phyloP scores from a whole-genome alignment of 345 rosid species.

The Raphanus raphanistrum region DNA sequence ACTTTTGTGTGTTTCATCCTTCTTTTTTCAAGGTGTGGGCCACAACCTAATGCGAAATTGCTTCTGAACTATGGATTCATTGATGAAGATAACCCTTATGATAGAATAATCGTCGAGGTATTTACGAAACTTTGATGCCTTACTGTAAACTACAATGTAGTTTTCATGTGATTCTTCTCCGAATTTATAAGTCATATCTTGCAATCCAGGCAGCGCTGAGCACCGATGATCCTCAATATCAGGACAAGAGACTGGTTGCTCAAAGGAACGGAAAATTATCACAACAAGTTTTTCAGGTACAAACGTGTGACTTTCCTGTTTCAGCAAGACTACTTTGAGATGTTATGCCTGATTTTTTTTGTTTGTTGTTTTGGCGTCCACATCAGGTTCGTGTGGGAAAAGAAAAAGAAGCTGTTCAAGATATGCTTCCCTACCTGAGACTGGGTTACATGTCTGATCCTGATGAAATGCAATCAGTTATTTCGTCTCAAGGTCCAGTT shows the following conservation, averaged over 20 bases:
- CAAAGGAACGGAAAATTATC: slow-evolving; percentile 92
- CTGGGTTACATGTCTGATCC: slow-evolving; percentile 91
- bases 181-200: slow-evolving; percentile 22
- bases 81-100: slow-evolving; percentile 87
- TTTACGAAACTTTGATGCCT: slow-evolving; percentile 6
- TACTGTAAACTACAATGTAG: background rate
- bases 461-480: slow-evolving; percentile 86
- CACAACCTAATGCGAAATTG: slow-evolving; percentile 89
- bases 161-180: background rate
- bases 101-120: slow-evolving; percentile 79
- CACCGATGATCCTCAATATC: slow-evolving; percentile 97
- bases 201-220: slow-evolving; percentile 72
- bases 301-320: slow-evolving; percentile 1
- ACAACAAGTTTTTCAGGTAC: slow-evolving; percentile 70
- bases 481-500: slow-evolving; percentile 95
- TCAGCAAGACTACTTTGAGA: slow-evolving; percentile 11
- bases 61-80: slow-evolving; percentile 94
- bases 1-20: slow-evolving; percentile 8
- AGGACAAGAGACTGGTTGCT: slow-evolving; percentile 93
- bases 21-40: slow-evolving; percentile 80
- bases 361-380: background rate
- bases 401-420: slow-evolving; percentile 84
- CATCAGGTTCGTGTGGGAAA: slow-evolving; percentile 72
- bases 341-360: slow-evolving; percentile 28
- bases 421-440: slow-evolving; percentile 88